Base-by-base conservation (phyloP, 139 green algal genomes). In the Mesostigma viride region DNA sequence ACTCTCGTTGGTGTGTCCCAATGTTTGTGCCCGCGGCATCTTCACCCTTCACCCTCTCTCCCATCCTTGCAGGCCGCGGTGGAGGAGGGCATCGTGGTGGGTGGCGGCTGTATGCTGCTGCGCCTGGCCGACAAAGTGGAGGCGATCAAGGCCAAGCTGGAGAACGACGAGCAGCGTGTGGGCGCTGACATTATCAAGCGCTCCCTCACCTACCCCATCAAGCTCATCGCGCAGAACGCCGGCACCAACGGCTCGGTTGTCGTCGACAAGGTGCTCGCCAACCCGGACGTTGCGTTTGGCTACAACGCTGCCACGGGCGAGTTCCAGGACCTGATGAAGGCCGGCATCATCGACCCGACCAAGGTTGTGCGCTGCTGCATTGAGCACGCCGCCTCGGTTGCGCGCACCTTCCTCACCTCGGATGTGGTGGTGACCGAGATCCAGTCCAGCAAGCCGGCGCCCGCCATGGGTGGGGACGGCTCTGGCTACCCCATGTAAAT, bases 51-150 rank as follows among this genome's bases (percentile, higher is more conserved):
- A n/a, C n/a, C n/a, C n/a, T n/a, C n/a, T n/a, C n/a, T n/a, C n/a
- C n/a, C n/a, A n/a, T n/a, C 65, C 8, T 22, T 72, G 65, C 65
- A 72, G 65, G 93, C 90, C 0, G 92, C 92, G 4, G 92, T 99
- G 33, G 91, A 99, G 86, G 94, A 99, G 87, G 94, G 93, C 76
- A 95, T 99, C 67, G 94, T 98, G 20, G 92, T 95, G 40, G 94
- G 94, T 69, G 94, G 94, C 48, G 94, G 94, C 62, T 96, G 87
- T 89, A 96, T 94, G 35, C 86, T 98, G 63, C 87, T 99, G 48
- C 89, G 90, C 66, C 88, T 99, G 22, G 78, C 83, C 20, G 72
- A 70, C 31, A 86, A 86, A 67, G 82, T 96, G 4, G 91, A 96
- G 31, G 79, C 24, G 17, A 89, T 96, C 81, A 91, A 91, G 76